Evolutionary conservation across 2,329 filamentous ascomycete genomes (phyloP).

Genomic region (Nemania sp.): DNA sequence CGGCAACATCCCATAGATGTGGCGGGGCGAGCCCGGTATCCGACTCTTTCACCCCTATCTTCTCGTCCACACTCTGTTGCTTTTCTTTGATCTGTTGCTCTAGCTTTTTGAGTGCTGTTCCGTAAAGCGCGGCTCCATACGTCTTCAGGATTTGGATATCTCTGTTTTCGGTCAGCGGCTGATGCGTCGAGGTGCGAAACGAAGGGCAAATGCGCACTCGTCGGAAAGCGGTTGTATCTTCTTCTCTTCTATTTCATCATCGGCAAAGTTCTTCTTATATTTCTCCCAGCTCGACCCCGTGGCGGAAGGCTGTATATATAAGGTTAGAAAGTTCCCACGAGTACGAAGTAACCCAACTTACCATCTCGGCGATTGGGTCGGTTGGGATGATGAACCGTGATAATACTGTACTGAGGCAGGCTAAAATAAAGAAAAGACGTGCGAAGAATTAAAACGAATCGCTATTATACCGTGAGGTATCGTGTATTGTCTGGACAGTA

Average conservation of each 20-base stretch:
- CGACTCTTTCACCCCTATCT: slow-evolving; percentile 96
- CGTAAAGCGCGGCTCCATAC: slow-evolving; percentile 95
- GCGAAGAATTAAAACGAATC: not conserved
- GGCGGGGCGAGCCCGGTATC: slow-evolving; percentile 97
- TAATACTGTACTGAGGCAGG: not conserved
- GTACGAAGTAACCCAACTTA: slow-evolving; percentile 22
- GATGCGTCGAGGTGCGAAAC: slow-evolving; percentile 2
- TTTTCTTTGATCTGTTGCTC: slow-evolving; percentile 99
- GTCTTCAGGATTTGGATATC: slow-evolving; percentile 99
- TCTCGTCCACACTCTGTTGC: slow-evolving; percentile 97
- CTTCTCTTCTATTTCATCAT: slow-evolving; percentile 98
- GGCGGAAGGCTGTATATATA: slow-evolving; percentile 75
- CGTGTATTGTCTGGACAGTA: not conserved
- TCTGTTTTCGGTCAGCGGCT: slow-evolving; percentile 53
- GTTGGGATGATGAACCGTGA: not conserved
- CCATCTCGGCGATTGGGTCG: slow-evolving; percentile 33
- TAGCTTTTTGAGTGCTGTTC: slow-evolving; percentile 89
- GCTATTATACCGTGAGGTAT: not conserved
- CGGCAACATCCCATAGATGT: slow-evolving; percentile 97
- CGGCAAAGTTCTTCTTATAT: slow-evolving; percentile 94
- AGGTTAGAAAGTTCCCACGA: slow-evolving; percentile 27
- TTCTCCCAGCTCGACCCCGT: slow-evolving; percentile 97
- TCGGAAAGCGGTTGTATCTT: slow-evolving; percentile 97
- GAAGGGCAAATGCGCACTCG: slow-evolving; percentile 67
- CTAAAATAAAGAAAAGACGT: not conserved